Conservation (phyloP, 306 rosid genomes). For the Citrullus amarus region DNA sequence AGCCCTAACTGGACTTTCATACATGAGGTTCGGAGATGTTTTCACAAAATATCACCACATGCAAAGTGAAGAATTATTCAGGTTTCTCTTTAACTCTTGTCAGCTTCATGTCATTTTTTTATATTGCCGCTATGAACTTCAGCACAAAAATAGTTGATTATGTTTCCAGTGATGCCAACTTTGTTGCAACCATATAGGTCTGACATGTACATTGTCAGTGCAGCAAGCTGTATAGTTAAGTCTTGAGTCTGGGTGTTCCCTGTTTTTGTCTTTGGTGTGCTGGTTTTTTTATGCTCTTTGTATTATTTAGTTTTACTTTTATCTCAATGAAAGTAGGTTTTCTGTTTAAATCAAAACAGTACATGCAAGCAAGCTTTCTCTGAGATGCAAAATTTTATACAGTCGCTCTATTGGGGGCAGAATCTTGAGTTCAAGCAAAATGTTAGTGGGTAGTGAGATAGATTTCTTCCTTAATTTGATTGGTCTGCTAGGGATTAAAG, state of each 20-base stretch:
- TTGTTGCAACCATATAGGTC: not conserved
- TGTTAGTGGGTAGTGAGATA: not conserved
- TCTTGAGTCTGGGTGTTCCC: not conserved
- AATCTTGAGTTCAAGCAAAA: not conserved
- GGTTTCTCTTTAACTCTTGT: slow-evolving; percentile 33
- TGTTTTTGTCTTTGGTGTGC: not conserved
- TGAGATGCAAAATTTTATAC: not conserved
- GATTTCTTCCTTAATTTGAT: not conserved
- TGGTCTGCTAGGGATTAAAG: not conserved
- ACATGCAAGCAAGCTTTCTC: not conserved
- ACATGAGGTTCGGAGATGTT: slow-evolving; percentile 92
- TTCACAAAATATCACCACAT: slow-evolving; percentile 63
- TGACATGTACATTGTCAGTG: not conserved
- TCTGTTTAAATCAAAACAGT: not conserved
- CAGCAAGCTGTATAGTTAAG: not conserved
- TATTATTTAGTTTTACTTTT: not conserved
- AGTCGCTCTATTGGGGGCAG: not conserved
- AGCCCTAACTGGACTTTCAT: slow-evolving; percentile 55
- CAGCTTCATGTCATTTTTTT: not conserved
- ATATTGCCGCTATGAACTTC: not conserved
- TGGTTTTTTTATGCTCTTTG: not conserved
- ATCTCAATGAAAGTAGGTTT: not conserved
- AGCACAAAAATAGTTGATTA: not conserved
- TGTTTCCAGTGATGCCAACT: not conserved
- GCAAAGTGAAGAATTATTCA: slow-evolving; percentile 67